Base-by-base conservation (phyloP, 2,329 filamentous ascomycete species). In the Pseudogymnoascus sp. region DNA sequence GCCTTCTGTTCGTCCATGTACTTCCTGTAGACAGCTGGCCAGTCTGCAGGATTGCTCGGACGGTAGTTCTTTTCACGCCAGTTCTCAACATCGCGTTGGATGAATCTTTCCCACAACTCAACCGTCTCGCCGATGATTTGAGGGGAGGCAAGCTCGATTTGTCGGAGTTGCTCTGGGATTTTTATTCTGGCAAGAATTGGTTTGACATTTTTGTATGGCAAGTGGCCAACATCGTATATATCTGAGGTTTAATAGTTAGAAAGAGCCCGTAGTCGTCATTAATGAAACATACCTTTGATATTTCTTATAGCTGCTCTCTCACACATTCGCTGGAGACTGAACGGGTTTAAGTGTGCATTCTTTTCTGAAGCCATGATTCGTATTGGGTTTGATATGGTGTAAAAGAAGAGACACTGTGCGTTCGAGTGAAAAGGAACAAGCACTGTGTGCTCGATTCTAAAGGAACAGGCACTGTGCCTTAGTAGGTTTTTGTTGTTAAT, bases 41-140 rank as follows among this genome's bases (percentile, higher is more conserved):
- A 96, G 62, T 83, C 84, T 34, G 77, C 76, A 0, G 86, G 82
- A 63, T 89, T 80, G 60, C 79, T 78, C 0, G 89, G 88, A 21
- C 82, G 76, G 65, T 85, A 82, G 23, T 82, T 81, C 69, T 87
- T 83, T 48, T 76, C 74, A 39, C 84, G 77, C 64, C 74, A 73
- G 71, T 84, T 86, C 60, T 82, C 75, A 63, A 96, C 89, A 67
- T 96, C 85, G 55, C 84, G 82, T 58, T 82, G 81, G 71, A 97
- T 94, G 68, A 96, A 82, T 26, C 82, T 80, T 39, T 83, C 74
- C 92, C 92, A 96, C 63, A 92, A 76, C 66, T 91, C 87, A 18
- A 76, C 79, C 37, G 85, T 85, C 60, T 88, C 78, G 35, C 83
- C 83, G 62, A 82, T 77, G 58, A 96, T 79, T 64, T 95, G 89